Evolutionary conservation across 2,329 filamentous ascomycete genomes (phyloP).

Genomic region (Huntiella bhutanensis): DNA sequence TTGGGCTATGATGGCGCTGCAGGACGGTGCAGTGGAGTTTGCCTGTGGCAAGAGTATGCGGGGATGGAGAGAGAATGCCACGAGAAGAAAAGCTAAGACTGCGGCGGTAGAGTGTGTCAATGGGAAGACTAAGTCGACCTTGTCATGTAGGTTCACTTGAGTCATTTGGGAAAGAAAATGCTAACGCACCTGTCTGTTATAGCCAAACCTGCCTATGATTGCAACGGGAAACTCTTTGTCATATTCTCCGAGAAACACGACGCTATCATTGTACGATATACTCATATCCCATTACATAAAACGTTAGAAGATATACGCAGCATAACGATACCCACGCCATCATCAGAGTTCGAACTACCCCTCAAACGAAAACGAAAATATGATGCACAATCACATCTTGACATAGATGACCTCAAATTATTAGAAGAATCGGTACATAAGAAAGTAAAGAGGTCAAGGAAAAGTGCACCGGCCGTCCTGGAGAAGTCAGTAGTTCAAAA

Average conservation of each 20-base stretch:
- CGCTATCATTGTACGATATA: conserved; percentile 32
- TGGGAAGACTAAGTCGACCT: conserved; percentile 26
- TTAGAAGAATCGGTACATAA: neutral
- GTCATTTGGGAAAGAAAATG: conserved; percentile 3
- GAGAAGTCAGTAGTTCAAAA: too few species aligned
- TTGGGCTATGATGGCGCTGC: conserved; percentile 27
- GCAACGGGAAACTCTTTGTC: conserved; percentile 31
- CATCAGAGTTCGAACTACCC: neutral
- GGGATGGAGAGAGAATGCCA: conserved; percentile 29
- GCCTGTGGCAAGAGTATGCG: conserved; percentile 33
- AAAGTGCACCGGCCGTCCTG: neutral
- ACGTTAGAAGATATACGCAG: conserved; percentile 32
- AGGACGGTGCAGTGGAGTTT: conserved; percentile 36
- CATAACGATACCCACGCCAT: conserved; percentile 3
- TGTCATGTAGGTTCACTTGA: conserved; percentile 22
- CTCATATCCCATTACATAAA: conserved; percentile 37
- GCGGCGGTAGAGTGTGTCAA: conserved; percentile 31
- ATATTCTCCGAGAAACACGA: conserved; percentile 29
- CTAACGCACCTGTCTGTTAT: neutral
- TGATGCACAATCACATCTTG: neutral
- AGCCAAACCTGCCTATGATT: conserved; percentile 41
- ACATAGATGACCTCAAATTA: neutral
- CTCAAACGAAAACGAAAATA: neutral
- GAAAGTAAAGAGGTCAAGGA: neutral
- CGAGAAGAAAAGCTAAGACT: conserved; percentile 22